Conservation (phyloP, 2,329 filamentous ascomycete genomes). For the Cordyceps pruinosa region DNA sequence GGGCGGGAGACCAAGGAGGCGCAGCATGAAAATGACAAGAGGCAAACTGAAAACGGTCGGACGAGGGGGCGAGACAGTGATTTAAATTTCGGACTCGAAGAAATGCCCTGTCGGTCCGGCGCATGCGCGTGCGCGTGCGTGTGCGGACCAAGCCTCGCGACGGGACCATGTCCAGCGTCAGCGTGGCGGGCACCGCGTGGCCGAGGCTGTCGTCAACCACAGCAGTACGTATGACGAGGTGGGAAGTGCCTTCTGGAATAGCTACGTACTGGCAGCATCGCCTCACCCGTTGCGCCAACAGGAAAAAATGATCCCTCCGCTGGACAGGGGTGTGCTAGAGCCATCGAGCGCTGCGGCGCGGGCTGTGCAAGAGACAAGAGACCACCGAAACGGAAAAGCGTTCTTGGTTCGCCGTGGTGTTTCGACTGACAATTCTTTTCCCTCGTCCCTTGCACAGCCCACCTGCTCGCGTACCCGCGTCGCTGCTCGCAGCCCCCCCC, state of each 20-base stretch:
- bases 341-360: neutral
- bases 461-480: conserved; percentile 1
- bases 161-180: neutral
- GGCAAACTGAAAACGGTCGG: neutral
- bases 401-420: neutral
- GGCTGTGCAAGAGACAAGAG: neutral
- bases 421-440: neutral
- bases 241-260: neutral
- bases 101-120: neutral
- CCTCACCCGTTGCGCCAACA: neutral
- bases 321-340: neutral
- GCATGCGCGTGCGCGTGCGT: too few species aligned
- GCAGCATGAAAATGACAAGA: neutral
- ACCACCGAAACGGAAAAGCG: neutral
- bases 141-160: neutral
- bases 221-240: neutral
- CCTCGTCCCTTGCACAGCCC: neutral
- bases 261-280: neutral
- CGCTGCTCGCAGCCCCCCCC: too few species aligned
- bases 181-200: neutral
- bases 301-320: neutral
- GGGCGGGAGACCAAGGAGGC: neutral
- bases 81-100: neutral
- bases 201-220: neutral
- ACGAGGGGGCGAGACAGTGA: neutral